Evolutionary conservation across 768 basidiomycete genomes (phyloP).

Genomic region (Tricholoma matsutake): DNA sequence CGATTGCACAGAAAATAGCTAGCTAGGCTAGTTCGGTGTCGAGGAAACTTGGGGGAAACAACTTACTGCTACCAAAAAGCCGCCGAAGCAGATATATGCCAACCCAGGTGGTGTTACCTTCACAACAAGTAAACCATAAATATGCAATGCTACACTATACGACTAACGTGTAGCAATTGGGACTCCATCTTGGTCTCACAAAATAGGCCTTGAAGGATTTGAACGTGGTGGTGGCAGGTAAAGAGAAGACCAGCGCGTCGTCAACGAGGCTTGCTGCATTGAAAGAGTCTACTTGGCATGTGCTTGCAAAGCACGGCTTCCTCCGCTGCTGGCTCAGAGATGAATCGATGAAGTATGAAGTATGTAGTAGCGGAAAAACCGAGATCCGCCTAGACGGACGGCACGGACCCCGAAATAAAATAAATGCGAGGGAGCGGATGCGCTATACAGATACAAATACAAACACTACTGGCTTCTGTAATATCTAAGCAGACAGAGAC

Average conservation of each 20-base stretch:
- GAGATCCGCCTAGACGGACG: too few relatives aligned
- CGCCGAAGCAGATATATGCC: conserved; percentile 64
- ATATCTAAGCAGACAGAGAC: too few relatives aligned
- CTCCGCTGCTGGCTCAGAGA: too few relatives aligned
- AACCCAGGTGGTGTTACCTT: conserved; percentile 53
- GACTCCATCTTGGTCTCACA: not conserved
- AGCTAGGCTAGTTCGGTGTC: not conserved
- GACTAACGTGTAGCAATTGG: conserved; percentile 32
- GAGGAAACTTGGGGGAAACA: too few relatives aligned
- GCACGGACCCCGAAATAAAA: too few relatives aligned
- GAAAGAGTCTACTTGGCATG: not conserved
- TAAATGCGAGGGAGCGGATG: too few relatives aligned
- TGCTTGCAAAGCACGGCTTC: too few relatives aligned
- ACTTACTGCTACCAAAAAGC: conserved; percentile 28
- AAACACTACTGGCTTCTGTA: too few relatives aligned
- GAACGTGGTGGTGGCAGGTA: not conserved
- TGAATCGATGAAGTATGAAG: too few relatives aligned
- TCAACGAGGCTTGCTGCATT: not conserved
- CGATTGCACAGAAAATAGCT: too few relatives aligned
- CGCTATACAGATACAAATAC: too few relatives aligned
- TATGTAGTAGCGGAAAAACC: too few relatives aligned
- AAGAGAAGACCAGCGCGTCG: not conserved
- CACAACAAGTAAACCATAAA: conserved; percentile 22
- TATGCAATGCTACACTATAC: conserved; percentile 1
- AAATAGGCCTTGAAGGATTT: not conserved